Evolutionary conservation across 2,329 filamentous ascomycete genomes (phyloP).

Genomic region (Ceratocystiopsis brevicomis): DNA sequence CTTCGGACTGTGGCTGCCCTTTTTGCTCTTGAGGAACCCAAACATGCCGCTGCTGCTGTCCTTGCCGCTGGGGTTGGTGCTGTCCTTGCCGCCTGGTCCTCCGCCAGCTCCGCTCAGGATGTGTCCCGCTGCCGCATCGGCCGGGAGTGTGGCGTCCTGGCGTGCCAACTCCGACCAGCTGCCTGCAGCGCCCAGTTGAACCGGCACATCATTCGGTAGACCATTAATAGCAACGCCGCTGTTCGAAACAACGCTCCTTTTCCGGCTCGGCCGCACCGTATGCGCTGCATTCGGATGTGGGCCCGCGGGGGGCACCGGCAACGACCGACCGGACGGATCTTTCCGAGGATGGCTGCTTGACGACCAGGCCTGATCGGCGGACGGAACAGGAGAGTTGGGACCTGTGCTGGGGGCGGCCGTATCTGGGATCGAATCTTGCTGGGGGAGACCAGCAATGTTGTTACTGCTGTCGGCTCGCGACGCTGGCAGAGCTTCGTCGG

Average conservation of each 20-base stretch:
- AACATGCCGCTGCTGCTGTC: constrained; percentile 56
- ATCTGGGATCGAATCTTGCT: too few species aligned
- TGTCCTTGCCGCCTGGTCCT: constrained; percentile 28
- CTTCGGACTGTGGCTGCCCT: constrained; percentile 82
- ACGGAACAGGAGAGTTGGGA: too few species aligned
- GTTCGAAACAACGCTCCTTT: constrained; percentile 24
- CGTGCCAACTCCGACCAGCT: constrained; percentile 85
- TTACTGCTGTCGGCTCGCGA: constrained; percentile 14
- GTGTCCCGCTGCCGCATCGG: constrained; percentile 37
- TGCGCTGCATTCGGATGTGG: constrained; percentile 20
- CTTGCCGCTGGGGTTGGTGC: constrained; percentile 30
- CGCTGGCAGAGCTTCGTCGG: constrained; percentile 27
- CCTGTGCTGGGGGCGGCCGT: too few species aligned
- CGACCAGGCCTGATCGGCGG: constrained; percentile 5
- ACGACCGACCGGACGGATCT: constrained; percentile 14
- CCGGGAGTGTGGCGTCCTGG: constrained; percentile 56
- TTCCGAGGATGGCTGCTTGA: constrained; percentile 10
- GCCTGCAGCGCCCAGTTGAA: constrained; percentile 61
- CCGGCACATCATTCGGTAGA: constrained; percentile 69
- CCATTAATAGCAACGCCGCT: constrained; percentile 53
- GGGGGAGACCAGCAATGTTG: too few species aligned
- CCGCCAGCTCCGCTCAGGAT: constrained; percentile 29
- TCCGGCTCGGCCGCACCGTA: constrained; percentile 2
- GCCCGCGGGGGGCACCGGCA: constrained; percentile 26
- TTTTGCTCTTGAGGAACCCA: constrained; percentile 76